Evolutionary conservation across 805 yeast species (phyloP).

Genomic region (Saccharomycopsis guyanensis): DNA sequence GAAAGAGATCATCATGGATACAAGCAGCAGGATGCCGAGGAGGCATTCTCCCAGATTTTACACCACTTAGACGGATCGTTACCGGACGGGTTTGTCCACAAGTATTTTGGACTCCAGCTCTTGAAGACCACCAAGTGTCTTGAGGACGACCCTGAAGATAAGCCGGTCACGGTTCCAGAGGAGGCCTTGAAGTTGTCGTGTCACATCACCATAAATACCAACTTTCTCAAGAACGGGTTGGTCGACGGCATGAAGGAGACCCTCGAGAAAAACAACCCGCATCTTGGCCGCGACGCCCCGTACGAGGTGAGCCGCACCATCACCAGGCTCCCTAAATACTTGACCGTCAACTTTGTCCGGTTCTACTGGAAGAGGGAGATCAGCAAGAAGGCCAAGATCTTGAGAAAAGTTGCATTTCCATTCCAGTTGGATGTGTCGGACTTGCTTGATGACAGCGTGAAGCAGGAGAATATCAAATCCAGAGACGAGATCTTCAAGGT

Average conservation of each 20-base stretch:
- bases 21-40: conserved; percentile 98
- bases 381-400: conserved; percentile 81
- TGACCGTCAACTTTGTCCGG: conserved; percentile 88
- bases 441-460: conserved; percentile 71
- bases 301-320: conserved; percentile 54
- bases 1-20: conserved; percentile 66
- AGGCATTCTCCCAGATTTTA: conserved; percentile 77
- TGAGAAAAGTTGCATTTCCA: conserved; percentile 92
- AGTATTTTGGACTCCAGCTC: conserved; percentile 58
- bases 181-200: conserved; percentile 72
- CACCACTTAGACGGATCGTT: conserved; percentile 40
- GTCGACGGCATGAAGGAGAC: conserved; percentile 65
- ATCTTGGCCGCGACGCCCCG: conserved; percentile 60
- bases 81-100: conserved; percentile 43
- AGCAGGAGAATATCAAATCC: conserved; percentile 53
- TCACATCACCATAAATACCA: conserved; percentile 79
- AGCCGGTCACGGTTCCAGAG: conserved; percentile 39
- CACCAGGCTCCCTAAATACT: conserved; percentile 73
- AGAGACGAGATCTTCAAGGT: conserved; percentile 74
- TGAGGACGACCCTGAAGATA: conserved; percentile 43
- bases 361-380: conserved; percentile 95
- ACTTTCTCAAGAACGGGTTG: conserved; percentile 82
- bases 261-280: conserved; percentile 69
- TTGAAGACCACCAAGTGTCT: conserved; percentile 57
- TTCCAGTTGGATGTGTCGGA: conserved; percentile 85